Evolutionary conservation across 1,284 basidiomycete species (phyloP).

Genomic region (Ganoderma resinaceum): DNA sequence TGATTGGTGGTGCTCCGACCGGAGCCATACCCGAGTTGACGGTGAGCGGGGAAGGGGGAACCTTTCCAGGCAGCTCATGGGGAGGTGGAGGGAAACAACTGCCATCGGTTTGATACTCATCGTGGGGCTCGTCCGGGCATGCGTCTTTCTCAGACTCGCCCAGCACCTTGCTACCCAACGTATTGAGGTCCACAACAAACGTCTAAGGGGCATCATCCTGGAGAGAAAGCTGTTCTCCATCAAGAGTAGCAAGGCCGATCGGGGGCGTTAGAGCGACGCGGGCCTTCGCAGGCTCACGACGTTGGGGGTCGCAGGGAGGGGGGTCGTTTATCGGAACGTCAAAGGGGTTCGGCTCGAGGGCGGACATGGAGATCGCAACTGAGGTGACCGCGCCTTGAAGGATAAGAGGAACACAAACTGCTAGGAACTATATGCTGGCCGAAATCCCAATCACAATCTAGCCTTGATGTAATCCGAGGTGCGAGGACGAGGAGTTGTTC

Average conservation of each 20-base stretch:
- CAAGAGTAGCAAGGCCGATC: not conserved
- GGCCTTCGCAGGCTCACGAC: not conserved
- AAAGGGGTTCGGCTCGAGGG: no score
- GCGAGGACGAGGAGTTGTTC: no score
- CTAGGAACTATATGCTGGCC: no score
- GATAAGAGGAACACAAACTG: no score
- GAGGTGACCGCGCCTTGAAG: no score
- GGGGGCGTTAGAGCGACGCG: not conserved
- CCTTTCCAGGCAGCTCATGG: not conserved
- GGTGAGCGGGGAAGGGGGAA: not conserved
- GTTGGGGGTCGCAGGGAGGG: no score
- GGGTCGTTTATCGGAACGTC: no score
- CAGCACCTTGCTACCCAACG: conserved; percentile 1
- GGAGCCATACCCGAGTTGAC: not conserved
- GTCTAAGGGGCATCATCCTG: conserved; percentile 12
- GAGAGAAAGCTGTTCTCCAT: not conserved
- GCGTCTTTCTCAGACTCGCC: not conserved
- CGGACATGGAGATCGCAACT: no score
- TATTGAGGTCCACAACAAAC: conserved; percentile 33
- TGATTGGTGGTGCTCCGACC: not conserved
- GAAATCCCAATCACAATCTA: no score
- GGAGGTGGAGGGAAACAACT: not conserved
- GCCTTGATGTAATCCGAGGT: no score
- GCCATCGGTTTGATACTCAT: not conserved
- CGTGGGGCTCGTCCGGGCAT: not conserved